Percentiles rank a stretch among this genome's conserved stretches.
phyloP scores from a whole-genome alignment of 1,139 yeast genomes.

The Kodamaea suecica region DNA sequence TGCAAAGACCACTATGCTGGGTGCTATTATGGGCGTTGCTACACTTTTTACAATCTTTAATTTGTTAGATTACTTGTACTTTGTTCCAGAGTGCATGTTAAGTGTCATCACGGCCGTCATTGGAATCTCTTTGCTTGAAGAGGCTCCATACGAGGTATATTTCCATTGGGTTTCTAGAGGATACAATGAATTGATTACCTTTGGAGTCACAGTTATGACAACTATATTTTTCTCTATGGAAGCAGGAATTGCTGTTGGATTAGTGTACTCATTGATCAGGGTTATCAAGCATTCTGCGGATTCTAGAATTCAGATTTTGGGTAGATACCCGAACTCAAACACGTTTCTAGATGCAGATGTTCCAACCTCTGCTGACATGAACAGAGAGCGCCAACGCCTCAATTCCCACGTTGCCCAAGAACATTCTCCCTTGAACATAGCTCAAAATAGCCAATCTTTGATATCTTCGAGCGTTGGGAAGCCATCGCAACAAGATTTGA shows the following conservation, averaged over 20 bases:
- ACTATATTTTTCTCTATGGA: slow-evolving; percentile 85
- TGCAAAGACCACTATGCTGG: slow-evolving; percentile 82
- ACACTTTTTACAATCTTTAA: slow-evolving; percentile 65
- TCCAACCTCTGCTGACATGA: slow-evolving; percentile 12
- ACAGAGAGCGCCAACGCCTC: neutral
- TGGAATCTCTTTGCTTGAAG: slow-evolving; percentile 77
- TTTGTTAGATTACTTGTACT: slow-evolving; percentile 63
- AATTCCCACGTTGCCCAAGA: neutral
- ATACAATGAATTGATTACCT: slow-evolving; percentile 71
- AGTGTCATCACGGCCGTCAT: slow-evolving; percentile 80
- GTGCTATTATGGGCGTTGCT: slow-evolving; percentile 72
- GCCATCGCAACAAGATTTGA: slow-evolving; percentile 6
- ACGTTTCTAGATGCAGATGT: slow-evolving; percentile 77
- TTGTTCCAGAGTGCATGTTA: slow-evolving; percentile 75
- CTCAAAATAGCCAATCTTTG: neutral
- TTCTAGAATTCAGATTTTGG: slow-evolving; percentile 86
- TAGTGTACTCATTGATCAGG: slow-evolving; percentile 71
- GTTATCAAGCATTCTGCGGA: slow-evolving; percentile 83
- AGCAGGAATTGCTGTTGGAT: slow-evolving; percentile 85
- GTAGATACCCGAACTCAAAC: slow-evolving; percentile 75
- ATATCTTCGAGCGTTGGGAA: slow-evolving; percentile 2
- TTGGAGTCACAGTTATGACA: slow-evolving; percentile 64
- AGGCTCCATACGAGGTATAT: slow-evolving; percentile 74
- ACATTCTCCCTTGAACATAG: neutral
- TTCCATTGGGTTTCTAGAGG: slow-evolving; percentile 78